A percentile compares a stretch with the other conserved stretches of the same genome.
These are phyloP conservation scores for Sporothrix euskadiensis DNA, from an alignment of 2,329 filamentous ascomycete species.

Conservation along the genomic window DNA sequence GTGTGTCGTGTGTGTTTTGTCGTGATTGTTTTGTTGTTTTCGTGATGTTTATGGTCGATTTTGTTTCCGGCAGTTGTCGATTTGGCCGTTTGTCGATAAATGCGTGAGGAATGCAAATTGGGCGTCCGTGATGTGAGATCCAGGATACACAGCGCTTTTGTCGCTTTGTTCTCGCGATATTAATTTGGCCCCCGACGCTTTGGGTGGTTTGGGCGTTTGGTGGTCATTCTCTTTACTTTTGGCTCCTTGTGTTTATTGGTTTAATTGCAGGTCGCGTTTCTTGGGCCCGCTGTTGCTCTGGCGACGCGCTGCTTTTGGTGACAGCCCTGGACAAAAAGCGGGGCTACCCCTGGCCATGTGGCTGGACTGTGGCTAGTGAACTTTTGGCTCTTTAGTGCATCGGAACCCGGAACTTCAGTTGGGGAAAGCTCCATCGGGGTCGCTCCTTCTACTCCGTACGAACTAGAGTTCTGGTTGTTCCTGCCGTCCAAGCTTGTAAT, in stretches of 20 bases:
- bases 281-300: constrained; percentile 29
- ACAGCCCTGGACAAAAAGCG: not conserved
- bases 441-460: not conserved
- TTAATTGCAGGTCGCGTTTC: constrained; percentile 25
- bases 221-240: not conserved
- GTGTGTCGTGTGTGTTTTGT: not conserved
- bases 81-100: not conserved
- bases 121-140: constrained; percentile 9
- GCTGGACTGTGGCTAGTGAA: constrained; percentile 20
- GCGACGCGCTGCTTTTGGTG: constrained; percentile 28
- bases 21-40: not conserved
- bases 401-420: constrained; percentile 4
- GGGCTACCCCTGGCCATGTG: not conserved
- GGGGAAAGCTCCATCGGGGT: constrained; percentile 22
- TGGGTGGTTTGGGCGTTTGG: not conserved
- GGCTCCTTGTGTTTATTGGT: constrained; percentile 29
- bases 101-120: constrained; percentile 12
- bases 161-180: constrained; percentile 14
- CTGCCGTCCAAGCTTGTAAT: constrained; percentile 19
- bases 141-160: constrained; percentile 4
- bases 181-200: not conserved
- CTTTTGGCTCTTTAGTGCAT: not conserved
- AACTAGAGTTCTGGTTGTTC: no score
- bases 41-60: not conserved
- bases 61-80: not conserved